Evolutionary conservation across 306 rosid species (phyloP), one percentile per base, ranked within the genome.

Genomic region (Pachyrhizus erosus): DNA sequence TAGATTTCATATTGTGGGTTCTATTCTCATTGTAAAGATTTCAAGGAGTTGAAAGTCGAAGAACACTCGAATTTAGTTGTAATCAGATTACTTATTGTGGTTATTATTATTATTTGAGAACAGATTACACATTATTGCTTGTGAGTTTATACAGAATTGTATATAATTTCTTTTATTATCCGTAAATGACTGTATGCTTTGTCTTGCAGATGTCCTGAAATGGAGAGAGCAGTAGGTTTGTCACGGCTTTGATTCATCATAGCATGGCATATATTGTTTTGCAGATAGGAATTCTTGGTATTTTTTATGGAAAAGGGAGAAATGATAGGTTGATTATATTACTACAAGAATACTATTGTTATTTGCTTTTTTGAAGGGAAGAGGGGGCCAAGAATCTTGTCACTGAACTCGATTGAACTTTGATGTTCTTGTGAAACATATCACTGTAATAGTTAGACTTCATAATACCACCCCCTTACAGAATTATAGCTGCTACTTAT

Each of bases 151-250:
- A 17, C 37, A 46, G 27, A 76, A 4, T 18, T 18, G 60, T 18
- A 15, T 29, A 9, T 58, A n/a, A 37, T 31, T 67, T 55, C 17
- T 23, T n/a, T 48, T 46, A 14, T 68, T 37, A 23, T 54, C 39
- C 5, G 1, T 18, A 29, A 48, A 27, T 49, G 75, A 84, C 70
- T 11, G 20, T 48, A 12, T 84, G 12, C 45, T 58, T 42, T 77
- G 68, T 33, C 43, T 42, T 82, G 80, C 88, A 87, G 90, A 61
- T 51, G 66, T 69, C 58, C 49, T 78, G 77, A 84, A 69, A 73
- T 29, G 69, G 77, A 52, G 80, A 75, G 64, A 31, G 76, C 42
- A 46, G 18, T 55, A 24, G 31, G 33, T 60, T 86, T 75, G 34
- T 29, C 61, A 23, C 46, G 52, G 61, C 66, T 73, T 86, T 33